These are phyloP conservation scores for Obba rivulosa DNA, from an alignment of 768 basidiomycete species.

Conservation along the genomic window DNA sequence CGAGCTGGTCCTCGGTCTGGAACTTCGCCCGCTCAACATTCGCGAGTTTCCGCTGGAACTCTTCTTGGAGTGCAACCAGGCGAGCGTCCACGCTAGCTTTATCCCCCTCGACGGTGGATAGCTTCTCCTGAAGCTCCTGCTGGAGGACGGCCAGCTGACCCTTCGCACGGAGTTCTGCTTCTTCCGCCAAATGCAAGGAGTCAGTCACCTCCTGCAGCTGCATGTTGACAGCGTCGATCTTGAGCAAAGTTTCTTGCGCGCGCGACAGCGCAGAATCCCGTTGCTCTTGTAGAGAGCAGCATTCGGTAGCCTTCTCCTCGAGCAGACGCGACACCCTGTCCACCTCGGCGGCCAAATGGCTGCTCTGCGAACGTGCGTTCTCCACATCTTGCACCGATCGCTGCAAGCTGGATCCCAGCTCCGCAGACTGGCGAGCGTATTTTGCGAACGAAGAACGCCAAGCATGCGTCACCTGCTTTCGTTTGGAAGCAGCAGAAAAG, in stretches of 20 bases:
- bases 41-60: not conserved
- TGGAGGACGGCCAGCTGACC: constrained; percentile 2
- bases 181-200: constrained; percentile 1
- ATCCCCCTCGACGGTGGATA: too few species aligned
- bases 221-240: not conserved
- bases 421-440: too few species aligned
- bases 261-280: not conserved
- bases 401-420: not conserved
- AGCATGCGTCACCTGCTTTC: constrained; percentile 1
- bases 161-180: constrained; percentile 3
- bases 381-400: not conserved
- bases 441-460: not conserved
- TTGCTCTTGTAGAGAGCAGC: constrained; percentile 1
- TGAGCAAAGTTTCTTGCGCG: not conserved
- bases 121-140: not conserved
- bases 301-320: constrained; percentile 2
- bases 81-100: too few species aligned
- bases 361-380: constrained; percentile 6
- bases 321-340: constrained; percentile 1
- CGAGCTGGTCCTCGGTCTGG: not conserved
- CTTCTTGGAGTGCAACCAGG: not conserved
- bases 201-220: constrained; percentile 6
- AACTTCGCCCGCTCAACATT: too few species aligned
- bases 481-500: constrained; percentile 8
- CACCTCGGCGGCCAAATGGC: not conserved